Base-by-base conservation (phyloP, 1,139 yeast species). In the Saccharomyces hybrid region DNA sequence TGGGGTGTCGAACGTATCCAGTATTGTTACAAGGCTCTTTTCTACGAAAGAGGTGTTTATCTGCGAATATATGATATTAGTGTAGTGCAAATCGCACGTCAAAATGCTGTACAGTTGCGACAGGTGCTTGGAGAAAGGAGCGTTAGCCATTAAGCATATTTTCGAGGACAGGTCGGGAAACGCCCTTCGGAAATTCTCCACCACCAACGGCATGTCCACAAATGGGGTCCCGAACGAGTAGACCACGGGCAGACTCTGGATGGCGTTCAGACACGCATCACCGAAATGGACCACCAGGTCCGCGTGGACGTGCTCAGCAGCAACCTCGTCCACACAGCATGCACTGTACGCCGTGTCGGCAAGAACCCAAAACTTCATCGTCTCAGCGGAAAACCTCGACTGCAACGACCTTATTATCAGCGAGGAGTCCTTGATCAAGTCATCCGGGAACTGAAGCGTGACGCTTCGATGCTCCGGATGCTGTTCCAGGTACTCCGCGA, bases 291-390 rank as follows among this genome's bases (percentile, higher is more conserved):
- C 83, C 31, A 95, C 89, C 9, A 87, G 73, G 59, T 91, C 96
- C 25, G 96, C 93, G 7, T 75, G 69, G 11, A 93, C 96, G 71
- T 93, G 99, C 65, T 87, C 91, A 0, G 97, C 96, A 0, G 99
- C 98, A 25, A 93, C 96, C 66, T 90, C 97, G 69, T 93, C 99
- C 14, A 93, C 87, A 73, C 99, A 93, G 70, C 99, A 93, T 0
- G 97, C 79, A 26, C 97, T 88, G 64, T 93, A 95, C 0, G 97
- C 89, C 0, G 99, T 91, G 66, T 95, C 99, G 0, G 98, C 99
- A 46, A 93, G 73, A 14, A 86, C 78, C 90, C 90, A 86, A 16
- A 84, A 72, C 51, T 77, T 73, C 2, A 42, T 46, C 11, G 16
- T 47, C 4, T 53, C 51, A 28, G 54, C 44, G 25, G 31, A 49